Conservation (phyloP, 176 grass and related monocot genomes). For the Stipa capillata region DNA sequence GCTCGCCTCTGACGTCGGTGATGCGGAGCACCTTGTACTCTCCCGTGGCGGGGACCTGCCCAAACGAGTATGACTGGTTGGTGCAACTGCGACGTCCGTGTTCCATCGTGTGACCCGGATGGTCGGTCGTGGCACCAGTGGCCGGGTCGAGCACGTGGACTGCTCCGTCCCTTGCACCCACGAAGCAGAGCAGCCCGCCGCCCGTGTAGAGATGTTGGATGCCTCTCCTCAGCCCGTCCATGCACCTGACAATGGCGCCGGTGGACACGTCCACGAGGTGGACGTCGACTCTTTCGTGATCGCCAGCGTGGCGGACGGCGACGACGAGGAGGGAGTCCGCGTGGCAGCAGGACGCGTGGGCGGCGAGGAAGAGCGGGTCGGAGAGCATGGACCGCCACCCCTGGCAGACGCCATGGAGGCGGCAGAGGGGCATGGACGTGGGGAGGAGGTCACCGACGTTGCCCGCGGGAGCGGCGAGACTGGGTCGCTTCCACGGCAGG, state of each 20-base stretch:
- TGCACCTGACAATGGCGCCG: background rate
- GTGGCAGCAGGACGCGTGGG: background rate
- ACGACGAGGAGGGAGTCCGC: background rate
- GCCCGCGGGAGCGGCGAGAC: too few relatives aligned
- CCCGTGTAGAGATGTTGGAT: background rate
- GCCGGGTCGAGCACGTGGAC: background rate
- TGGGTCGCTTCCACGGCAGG: too few relatives aligned
- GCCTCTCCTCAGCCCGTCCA: background rate
- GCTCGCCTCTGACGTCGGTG: background rate
- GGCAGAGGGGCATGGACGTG: background rate
- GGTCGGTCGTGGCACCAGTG: background rate
- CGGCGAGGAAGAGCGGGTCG: background rate
- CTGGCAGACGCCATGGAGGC: background rate
- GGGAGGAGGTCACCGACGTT: too few relatives aligned
- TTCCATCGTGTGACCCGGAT: background rate
- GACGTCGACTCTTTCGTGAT: background rate
- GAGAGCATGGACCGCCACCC: background rate
- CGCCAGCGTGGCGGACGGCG: background rate
- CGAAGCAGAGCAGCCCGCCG: background rate
- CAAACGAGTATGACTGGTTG: background rate
- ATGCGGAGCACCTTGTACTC: conserved; percentile 18
- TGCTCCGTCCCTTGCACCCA: background rate
- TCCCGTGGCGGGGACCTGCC: too few relatives aligned
- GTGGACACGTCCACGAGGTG: background rate
- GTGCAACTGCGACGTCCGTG: background rate